Percentiles rank a stretch among this genome's conserved stretches.
These are phyloP conservation scores for Microstegium vimineum DNA, from an alignment of 176 grass and related monocot species.

Conservation along the genomic window DNA sequence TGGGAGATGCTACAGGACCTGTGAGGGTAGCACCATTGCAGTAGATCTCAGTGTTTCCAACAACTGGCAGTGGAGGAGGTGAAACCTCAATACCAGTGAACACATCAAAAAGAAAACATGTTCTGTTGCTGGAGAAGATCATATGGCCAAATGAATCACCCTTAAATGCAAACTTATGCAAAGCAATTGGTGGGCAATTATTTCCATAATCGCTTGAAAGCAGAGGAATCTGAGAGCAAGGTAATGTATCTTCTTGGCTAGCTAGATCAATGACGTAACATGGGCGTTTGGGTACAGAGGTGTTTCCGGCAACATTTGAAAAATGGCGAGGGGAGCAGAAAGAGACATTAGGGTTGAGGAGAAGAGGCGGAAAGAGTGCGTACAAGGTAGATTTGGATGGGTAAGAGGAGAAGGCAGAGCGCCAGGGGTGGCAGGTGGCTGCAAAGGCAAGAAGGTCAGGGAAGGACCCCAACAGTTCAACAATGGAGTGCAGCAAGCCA, in stretches of 20 bases:
- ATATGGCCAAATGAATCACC: slow-evolving; percentile 31
- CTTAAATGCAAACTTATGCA: background rate
- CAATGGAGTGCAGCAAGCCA: slow-evolving; percentile 13
- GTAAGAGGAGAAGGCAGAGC: background rate
- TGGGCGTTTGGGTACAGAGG: background rate
- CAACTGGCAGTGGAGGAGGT: background rate
- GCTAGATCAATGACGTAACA: background rate
- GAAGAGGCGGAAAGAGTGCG: background rate
- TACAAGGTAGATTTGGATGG: background rate
- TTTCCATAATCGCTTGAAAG: background rate
- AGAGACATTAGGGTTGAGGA: background rate
- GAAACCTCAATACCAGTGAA: slow-evolving; percentile 31
- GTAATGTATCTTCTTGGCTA: background rate
- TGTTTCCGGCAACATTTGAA: background rate
- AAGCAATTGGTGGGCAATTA: background rate
- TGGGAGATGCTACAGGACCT: background rate
- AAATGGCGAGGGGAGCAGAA: background rate
- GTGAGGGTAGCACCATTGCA: background rate
- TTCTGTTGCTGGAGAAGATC: background rate
- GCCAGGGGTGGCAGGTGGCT: slow-evolving; percentile 26
- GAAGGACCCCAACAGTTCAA: slow-evolving; percentile 13
- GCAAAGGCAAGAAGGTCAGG: slow-evolving; percentile 11
- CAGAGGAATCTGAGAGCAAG: background rate
- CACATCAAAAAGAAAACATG: slow-evolving; percentile 23
- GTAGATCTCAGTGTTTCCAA: background rate